Evolutionary conservation across 2,329 filamentous ascomycete genomes (phyloP).

Genomic region (Nemania diffusa): DNA sequence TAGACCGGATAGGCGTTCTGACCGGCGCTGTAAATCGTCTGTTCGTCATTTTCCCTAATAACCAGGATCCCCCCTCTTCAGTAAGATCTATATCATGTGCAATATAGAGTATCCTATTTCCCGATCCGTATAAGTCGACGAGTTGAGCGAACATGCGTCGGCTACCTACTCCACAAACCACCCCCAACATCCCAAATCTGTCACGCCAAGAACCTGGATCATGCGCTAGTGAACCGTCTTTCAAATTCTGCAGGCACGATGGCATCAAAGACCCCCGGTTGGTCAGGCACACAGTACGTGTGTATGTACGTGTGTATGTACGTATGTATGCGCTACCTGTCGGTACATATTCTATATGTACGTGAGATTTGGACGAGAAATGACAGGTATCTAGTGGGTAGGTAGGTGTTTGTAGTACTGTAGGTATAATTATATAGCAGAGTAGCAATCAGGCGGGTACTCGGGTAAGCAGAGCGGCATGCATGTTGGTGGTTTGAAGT

Average conservation of each 20-base stretch:
- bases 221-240: background rate
- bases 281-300: background rate
- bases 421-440: background rate
- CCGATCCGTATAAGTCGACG: background rate
- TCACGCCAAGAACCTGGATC: background rate
- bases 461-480: background rate
- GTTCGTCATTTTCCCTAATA: background rate
- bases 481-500: background rate
- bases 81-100: background rate
- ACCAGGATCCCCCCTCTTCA: background rate
- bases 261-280: conserved; percentile 9
- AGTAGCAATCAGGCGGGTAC: background rate
- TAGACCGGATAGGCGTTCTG: background rate
- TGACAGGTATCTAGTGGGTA: too few relatives aligned
- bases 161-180: background rate
- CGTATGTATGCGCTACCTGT: background rate
- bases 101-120: background rate
- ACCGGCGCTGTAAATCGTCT: background rate
- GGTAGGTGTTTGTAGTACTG: too few relatives aligned
- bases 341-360: background rate
- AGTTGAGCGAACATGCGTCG: background rate
- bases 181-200: background rate
- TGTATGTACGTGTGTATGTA: too few relatives aligned
- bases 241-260: conserved; percentile 18
- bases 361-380: background rate